Percentiles rank a stretch among this genome's conserved stretches.
Conservation (phyloP, 345 rosid species). For the Salix purpurea region DNA sequence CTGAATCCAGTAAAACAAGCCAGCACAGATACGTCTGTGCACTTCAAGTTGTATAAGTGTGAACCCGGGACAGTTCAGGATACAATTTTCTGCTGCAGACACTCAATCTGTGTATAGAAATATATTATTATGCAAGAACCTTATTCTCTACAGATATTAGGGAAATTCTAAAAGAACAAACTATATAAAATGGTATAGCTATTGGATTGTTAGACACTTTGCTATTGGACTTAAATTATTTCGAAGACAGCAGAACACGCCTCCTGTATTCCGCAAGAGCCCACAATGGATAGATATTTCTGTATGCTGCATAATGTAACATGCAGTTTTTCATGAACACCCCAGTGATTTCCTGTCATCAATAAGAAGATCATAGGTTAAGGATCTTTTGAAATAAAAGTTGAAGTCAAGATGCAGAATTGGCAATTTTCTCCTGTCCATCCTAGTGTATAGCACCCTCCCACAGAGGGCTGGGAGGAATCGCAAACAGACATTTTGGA, state of each 20-base stretch:
- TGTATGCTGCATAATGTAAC: slow-evolving; percentile 68
- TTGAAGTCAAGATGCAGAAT: no score
- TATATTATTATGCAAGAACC: neutral
- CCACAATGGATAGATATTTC: slow-evolving; percentile 69
- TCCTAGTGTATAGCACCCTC: no score
- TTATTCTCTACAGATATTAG: neutral
- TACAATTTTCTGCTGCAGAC: neutral
- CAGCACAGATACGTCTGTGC: no score
- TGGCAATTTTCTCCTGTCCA: neutral
- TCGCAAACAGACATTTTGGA: no score
- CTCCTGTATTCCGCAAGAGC: slow-evolving; percentile 62
- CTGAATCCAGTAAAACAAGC: no score
- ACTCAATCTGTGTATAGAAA: no score
- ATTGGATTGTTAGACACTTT: neutral
- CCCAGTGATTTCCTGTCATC: slow-evolving; percentile 60
- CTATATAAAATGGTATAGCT: neutral
- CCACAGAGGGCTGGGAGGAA: no score
- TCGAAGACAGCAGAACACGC: neutral
- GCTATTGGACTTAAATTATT: neutral
- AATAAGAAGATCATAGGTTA: neutral
- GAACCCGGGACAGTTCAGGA: neutral
- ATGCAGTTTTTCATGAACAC: slow-evolving; percentile 75
- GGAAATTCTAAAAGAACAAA: neutral
- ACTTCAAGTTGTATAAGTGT: no score
- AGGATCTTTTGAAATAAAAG: neutral